A percentile compares a stretch with the other conserved stretches of the same genome.
phyloP scores from a whole-genome alignment of 805 yeast species.

The Wickerhamomyces queroliae region DNA sequence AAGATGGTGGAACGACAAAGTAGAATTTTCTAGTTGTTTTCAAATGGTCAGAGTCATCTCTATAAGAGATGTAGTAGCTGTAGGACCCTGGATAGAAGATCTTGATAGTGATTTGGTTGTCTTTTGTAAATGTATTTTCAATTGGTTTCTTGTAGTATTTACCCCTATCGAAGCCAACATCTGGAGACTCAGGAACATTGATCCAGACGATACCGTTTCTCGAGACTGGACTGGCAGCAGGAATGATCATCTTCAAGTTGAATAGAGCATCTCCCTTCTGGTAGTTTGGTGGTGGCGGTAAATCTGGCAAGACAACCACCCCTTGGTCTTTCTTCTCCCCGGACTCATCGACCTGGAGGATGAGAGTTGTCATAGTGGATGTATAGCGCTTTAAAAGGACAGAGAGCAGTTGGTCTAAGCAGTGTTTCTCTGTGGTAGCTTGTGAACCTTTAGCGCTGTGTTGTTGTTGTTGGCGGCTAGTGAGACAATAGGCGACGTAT shows the following conservation, averaged over 20 bases:
- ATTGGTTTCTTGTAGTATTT: slow-evolving; percentile 47
- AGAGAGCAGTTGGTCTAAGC: not conserved
- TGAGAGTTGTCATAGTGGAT: slow-evolving; percentile 24
- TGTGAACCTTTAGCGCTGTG: too few species aligned
- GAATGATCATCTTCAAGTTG: slow-evolving; percentile 53
- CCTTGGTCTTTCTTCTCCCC: slow-evolving; percentile 32
- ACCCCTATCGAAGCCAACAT: slow-evolving; percentile 46
- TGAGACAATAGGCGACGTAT: too few species aligned
- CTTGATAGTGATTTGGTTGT: slow-evolving; percentile 52
- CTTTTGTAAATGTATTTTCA: slow-evolving; percentile 55
- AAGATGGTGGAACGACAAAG: slow-evolving; percentile 77
- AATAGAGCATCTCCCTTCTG: slow-evolving; percentile 38
- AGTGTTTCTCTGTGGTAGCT: too few species aligned
- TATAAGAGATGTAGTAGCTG: slow-evolving; percentile 64
- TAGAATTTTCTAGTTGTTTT: slow-evolving; percentile 55
- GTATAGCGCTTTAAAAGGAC: not conserved
- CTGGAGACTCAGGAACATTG: slow-evolving; percentile 52
- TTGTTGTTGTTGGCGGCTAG: too few species aligned
- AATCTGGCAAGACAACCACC: slow-evolving; percentile 32
- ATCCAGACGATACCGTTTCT: slow-evolving; percentile 69
- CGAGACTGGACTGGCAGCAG: slow-evolving; percentile 70
- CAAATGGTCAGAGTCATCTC: slow-evolving; percentile 27
- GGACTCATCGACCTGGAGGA: slow-evolving; percentile 27
- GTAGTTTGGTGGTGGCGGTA: slow-evolving; percentile 30
- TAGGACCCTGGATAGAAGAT: slow-evolving; percentile 75